These are phyloP conservation scores for Colletotrichum musicola DNA, from an alignment of 2,329 filamentous ascomycete species.

Conservation along the genomic window DNA sequence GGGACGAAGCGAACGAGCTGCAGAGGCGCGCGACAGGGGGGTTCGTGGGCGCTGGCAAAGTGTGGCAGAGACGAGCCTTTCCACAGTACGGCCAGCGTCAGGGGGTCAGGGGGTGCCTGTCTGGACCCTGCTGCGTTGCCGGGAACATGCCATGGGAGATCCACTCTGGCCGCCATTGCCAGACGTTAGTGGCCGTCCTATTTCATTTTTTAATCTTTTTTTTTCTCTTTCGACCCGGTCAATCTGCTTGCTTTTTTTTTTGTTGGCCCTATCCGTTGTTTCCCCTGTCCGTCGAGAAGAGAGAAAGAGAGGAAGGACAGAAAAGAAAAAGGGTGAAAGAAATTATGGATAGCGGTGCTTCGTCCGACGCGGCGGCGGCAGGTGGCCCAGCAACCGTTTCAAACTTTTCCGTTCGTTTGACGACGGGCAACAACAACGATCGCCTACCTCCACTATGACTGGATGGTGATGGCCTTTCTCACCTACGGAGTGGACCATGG, in stretches of 20 bases:
- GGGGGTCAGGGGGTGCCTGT: conserved; percentile 27
- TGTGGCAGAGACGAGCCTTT: conserved; percentile 27
- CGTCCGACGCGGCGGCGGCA: not conserved
- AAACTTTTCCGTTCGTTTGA: conserved; percentile 10
- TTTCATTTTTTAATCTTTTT: conserved; percentile 24
- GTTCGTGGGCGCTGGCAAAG: not conserved
- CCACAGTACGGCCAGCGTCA: conserved; percentile 27
- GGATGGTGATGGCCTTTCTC: not conserved
- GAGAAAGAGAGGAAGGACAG: not conserved
- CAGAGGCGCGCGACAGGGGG: not conserved
- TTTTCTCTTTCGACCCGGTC: not conserved
- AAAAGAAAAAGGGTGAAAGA: not conserved
- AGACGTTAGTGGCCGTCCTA: conserved; percentile 35
- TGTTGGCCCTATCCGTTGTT: conserved; percentile 10
- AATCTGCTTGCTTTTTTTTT: not conserved
- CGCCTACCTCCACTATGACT: no score
- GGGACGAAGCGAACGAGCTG: not conserved
- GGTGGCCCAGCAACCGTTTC: conserved; percentile 15
- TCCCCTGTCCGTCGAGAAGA: not conserved
- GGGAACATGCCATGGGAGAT: conserved; percentile 31
- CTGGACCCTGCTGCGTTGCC: conserved; percentile 35
- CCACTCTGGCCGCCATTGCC: conserved; percentile 30
- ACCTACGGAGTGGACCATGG: conserved; percentile 12
- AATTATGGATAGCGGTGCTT: not conserved
- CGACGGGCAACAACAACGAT: conserved; percentile 5